Evolutionary conservation across 2,329 filamentous ascomycete species (phyloP).

Genomic region (Rosellinia necatrix): DNA sequence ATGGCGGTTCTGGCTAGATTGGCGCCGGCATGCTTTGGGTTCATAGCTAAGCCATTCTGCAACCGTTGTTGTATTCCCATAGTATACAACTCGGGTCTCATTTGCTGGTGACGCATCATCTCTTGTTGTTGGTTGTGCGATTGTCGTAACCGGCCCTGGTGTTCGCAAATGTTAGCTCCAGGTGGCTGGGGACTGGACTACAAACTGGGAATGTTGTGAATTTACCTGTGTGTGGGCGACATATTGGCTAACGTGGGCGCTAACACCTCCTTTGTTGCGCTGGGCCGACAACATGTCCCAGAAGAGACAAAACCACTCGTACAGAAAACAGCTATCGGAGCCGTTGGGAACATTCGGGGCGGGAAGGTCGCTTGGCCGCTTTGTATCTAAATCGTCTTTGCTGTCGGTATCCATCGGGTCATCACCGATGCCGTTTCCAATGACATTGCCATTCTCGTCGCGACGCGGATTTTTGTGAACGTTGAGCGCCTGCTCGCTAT

Average conservation of each 20-base stretch:
- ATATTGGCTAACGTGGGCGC: slow-evolving; percentile 72
- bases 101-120: slow-evolving; percentile 73
- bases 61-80: slow-evolving; percentile 72
- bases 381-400: slow-evolving; percentile 76
- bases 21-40: slow-evolving; percentile 60
- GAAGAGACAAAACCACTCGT: slow-evolving; percentile 97
- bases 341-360: slow-evolving; percentile 69
- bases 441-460: slow-evolving; percentile 68
- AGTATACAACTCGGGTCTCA: slow-evolving; percentile 66
- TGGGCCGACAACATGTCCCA: slow-evolving; percentile 94
- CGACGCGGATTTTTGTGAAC: slow-evolving; percentile 70
- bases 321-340: slow-evolving; percentile 81
- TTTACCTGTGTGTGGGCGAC: slow-evolving; percentile 81
- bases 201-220: slow-evolving; percentile 26
- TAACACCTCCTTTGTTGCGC: slow-evolving; percentile 67
- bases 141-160: slow-evolving; percentile 74
- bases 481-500: slow-evolving; percentile 69
- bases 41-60: slow-evolving; percentile 64
- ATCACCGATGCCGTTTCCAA: slow-evolving; percentile 71
- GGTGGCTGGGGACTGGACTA: slow-evolving; percentile 17
- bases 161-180: slow-evolving; percentile 47
- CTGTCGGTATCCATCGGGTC: slow-evolving; percentile 82
- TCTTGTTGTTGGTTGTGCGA: slow-evolving; percentile 78
- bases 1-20: slow-evolving; percentile 75
- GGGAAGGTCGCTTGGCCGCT: slow-evolving; percentile 80